Base-by-base conservation (phyloP, 306 rosid species). In the Fragaria iinumae region DNA sequence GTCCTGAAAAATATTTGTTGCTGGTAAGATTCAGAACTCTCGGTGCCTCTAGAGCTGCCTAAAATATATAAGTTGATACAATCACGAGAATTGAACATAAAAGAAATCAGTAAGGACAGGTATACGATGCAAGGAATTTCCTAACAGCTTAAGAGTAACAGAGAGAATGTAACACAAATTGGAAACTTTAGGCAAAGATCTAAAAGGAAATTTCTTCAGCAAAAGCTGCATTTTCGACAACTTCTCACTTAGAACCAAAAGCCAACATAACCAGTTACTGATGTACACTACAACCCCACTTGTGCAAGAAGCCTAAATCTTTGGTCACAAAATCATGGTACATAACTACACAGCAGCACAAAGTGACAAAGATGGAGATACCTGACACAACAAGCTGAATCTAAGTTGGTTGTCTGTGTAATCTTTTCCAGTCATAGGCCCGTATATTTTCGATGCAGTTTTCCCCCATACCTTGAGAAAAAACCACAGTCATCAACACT, bases 21-120 rank as follows among this genome's bases (percentile, higher is more conserved):
- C 83, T 62, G 77, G 70, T 74, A 10, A 91, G 81, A 76, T 84
- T 90, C 78, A 91, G 82, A 81, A 88, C 76, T 77, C 97, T 88
- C 4, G 97, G 95, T 72, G 90, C 95, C 83, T 87, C 93, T 77
- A 88, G 78, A 79, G 90, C 97, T 45, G 97, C 97, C 93, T 91
- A 87, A 60, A 65, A 56, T 47, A 72, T 25, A 17, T 14, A 55
- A 41, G 2, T 56, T 43, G 12, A 41, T 55, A 34, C 49, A 67
- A 16, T 9, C 52, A 39, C 36, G 23, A 65, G 52, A 55, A 38
- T 3, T 4, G 10, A 49, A 34, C 29, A 39, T 44, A 43, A 4
- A 34, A 38, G n/a, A 39, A 73, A 53, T 41, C 32, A 41, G 56
- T 4, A 32, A 36, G 27, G 47, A 34, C 18, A 11, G 27, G 18